These are phyloP conservation scores for Ustilago tritici DNA, from an alignment of 1,284 basidiomycete species.

Conservation along the genomic window DNA sequence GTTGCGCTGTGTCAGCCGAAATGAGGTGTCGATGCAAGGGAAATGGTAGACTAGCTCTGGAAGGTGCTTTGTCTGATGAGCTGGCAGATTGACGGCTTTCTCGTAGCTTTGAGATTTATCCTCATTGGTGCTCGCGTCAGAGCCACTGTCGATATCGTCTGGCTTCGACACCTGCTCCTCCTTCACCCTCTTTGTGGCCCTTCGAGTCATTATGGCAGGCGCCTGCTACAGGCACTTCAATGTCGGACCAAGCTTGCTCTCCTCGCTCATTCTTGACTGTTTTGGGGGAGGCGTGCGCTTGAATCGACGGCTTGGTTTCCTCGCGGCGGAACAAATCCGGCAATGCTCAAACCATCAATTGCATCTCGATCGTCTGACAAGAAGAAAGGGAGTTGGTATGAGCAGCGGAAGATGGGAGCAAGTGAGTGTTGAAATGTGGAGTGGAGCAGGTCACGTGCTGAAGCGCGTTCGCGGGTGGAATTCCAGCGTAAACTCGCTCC, in stretches of 20 bases:
- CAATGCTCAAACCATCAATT: background rate
- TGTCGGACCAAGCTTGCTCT: background rate
- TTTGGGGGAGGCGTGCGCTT: too few species aligned
- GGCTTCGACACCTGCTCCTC: background rate
- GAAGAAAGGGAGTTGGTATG: background rate
- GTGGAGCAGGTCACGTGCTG: slow-evolving; percentile 31
- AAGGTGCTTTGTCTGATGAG: slow-evolving; percentile 51
- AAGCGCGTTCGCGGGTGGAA: slow-evolving; percentile 8
- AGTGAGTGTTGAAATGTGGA: slow-evolving; percentile 23
- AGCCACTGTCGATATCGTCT: slow-evolving; percentile 10
- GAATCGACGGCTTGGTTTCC: too few species aligned
- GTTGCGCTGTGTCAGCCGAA: slow-evolving; percentile 35
- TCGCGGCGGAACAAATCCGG: background rate
- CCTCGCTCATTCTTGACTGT: background rate
- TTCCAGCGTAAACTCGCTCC: slow-evolving; percentile 17
- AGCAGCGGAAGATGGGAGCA: background rate
- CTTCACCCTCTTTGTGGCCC: background rate
- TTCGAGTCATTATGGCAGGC: background rate
- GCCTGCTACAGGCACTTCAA: background rate
- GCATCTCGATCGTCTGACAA: background rate
- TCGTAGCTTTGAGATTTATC: background rate
- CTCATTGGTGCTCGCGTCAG: background rate
- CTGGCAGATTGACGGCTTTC: slow-evolving; percentile 44
- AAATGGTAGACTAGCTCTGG: slow-evolving; percentile 40
- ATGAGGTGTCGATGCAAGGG: slow-evolving; percentile 28